These are phyloP conservation scores for Camellia lanceoleosa DNA, from an alignment of 148 eudicot genomes.

Conservation along the genomic window DNA sequence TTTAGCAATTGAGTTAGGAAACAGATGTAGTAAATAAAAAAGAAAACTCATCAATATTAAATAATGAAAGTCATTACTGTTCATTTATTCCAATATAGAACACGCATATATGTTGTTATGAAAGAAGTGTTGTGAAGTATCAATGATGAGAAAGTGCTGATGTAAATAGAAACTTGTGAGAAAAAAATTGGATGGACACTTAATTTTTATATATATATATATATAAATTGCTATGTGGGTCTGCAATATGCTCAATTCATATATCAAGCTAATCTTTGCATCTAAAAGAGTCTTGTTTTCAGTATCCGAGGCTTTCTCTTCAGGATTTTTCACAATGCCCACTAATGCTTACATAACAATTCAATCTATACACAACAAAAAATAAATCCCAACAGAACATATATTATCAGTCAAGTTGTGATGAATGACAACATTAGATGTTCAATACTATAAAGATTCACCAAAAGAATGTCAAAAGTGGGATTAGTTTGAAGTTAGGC, in stretches of 20 bases:
- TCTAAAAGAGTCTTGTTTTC: not conserved
- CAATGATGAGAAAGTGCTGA: too few species aligned
- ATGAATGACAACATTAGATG: not conserved
- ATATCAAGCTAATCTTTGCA: not conserved
- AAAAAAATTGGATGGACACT: too few species aligned
- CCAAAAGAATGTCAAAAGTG: not conserved
- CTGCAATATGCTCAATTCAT: not conserved
- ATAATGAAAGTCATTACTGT: not conserved
- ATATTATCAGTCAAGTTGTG: not conserved
- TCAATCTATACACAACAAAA: not conserved
- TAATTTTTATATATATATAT: too few species aligned
- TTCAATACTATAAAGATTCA: not conserved
- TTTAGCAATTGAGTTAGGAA: constrained; percentile 13
- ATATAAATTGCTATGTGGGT: not conserved
- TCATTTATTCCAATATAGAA: not conserved
- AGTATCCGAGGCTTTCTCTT: not conserved
- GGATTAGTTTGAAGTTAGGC: not conserved
- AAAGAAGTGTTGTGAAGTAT: too few species aligned
- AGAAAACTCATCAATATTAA: not conserved
- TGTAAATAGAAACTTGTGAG: too few species aligned
- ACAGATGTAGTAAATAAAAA: not conserved
- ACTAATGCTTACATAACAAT: not conserved
- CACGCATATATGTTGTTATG: not conserved
- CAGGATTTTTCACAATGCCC: not conserved
- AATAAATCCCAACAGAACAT: not conserved